Conservation (phyloP, 306 rosid genomes). For the Begonia loranthoides region DNA sequence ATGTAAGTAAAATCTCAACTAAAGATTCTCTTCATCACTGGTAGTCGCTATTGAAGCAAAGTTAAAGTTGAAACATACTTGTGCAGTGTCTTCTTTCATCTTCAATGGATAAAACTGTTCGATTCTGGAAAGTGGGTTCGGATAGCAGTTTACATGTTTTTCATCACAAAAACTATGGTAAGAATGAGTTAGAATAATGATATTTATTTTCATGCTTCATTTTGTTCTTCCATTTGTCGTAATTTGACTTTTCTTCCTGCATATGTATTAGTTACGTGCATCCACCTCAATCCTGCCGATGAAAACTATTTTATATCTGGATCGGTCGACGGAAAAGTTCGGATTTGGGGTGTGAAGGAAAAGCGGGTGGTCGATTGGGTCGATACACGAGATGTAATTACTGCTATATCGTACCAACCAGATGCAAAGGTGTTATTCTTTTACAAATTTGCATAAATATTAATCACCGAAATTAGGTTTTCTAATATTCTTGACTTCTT, state of each 20-base stretch:
- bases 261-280: slow-evolving; percentile 59
- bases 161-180: slow-evolving; percentile 72
- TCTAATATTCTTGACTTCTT: too few species aligned
- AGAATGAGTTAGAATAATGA: background rate
- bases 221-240: slow-evolving; percentile 1
- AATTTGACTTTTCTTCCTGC: background rate
- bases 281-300: slow-evolving; percentile 71
- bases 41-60: too few species aligned
- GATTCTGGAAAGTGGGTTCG: slow-evolving; percentile 62
- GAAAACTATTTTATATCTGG: slow-evolving; percentile 75
- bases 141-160: slow-evolving; percentile 40
- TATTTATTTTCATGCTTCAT: too few species aligned
- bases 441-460: background rate
- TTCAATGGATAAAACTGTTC: slow-evolving; percentile 83
- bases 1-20: slow-evolving; percentile 37
- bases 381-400: slow-evolving; percentile 57
- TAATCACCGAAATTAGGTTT: too few species aligned
- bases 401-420: slow-evolving; percentile 64
- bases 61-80: slow-evolving; percentile 1
- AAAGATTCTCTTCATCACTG: too few species aligned
- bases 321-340: slow-evolving; percentile 80
- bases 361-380: slow-evolving; percentile 89
- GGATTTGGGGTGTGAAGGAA: slow-evolving; percentile 67
- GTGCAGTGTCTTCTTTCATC: slow-evolving; percentile 76
- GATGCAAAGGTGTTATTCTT: slow-evolving; percentile 51